These are phyloP conservation scores for Scalesia atractyloides DNA, from an alignment of 129 eudicot genomes.

Conservation along the genomic window DNA sequence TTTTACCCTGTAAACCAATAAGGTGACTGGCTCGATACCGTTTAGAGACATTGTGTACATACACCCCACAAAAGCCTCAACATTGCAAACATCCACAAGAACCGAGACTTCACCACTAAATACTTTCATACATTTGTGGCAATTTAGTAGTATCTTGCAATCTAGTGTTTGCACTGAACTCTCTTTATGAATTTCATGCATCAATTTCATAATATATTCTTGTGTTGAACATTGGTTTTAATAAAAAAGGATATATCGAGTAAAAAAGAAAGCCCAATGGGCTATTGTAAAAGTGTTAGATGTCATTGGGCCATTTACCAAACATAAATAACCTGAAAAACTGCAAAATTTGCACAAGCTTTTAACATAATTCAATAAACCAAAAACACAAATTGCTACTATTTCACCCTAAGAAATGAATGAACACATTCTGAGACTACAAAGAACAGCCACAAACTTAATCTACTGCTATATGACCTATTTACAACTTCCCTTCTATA, in stretches of 20 bases:
- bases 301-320: not conserved
- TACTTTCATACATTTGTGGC: too few relatives aligned
- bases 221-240: not conserved
- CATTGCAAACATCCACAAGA: too few relatives aligned
- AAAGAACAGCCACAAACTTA: slow-evolving; percentile 31
- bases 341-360: not conserved
- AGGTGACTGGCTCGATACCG: too few relatives aligned
- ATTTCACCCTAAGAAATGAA: slow-evolving; percentile 36
- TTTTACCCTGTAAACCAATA: too few relatives aligned
- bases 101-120: too few relatives aligned
- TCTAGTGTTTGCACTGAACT: too few relatives aligned
- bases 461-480: slow-evolving; percentile 47
- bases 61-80: too few relatives aligned
- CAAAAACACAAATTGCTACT: slow-evolving; percentile 20
- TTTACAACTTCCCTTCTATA: slow-evolving; percentile 53
- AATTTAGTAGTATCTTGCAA: too few relatives aligned
- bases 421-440: slow-evolving; percentile 32
- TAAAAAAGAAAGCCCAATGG: not conserved
- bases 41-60: too few relatives aligned
- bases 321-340: not conserved
- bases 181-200: too few relatives aligned
- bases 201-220: too few relatives aligned
- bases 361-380: slow-evolving; percentile 6
- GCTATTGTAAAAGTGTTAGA: not conserved
- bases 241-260: not conserved